Base-by-base conservation (phyloP, 169 alveolate genomes). In the Eimeria sp. region DNA sequence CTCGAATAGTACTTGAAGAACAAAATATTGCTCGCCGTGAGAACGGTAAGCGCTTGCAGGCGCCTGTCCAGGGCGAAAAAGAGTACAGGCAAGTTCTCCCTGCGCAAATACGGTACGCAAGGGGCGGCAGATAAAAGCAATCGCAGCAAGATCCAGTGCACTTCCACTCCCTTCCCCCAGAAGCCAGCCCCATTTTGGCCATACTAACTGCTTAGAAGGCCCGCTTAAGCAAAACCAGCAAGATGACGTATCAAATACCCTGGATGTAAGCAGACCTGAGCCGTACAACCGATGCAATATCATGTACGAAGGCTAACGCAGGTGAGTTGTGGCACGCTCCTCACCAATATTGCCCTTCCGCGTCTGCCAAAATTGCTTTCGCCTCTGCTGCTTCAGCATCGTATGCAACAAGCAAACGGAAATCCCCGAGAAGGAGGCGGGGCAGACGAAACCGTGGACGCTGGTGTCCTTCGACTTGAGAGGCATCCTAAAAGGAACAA, bases 291-390 rank as follows among this genome's bases (percentile, higher is more conserved):
- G 11, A 6, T 49, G 30, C 27, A 25, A 9, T 27, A 10, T 49
- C 49, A 43, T 30, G 25, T 14, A 54, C 52, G 49, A 58, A 43
- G 56, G 68, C 52, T 4, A 49, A 54, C 52, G 49, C 49, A 49
- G 46, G 27, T 80, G 46, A 52, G 25, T 52, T 49, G 49, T 33
- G 49, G 93, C 30, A 11, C 64, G 78, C 52, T 23, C 62, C 93
- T 89, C 85, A 95, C 97, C 97, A 95, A 87, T 95, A 89, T 27
- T 66, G 91, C 25, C 95, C 95, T 60, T 95, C 97, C n/a, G 94
- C 96, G 16, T 87, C 95, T 37, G 89, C 54, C 37, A 95, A 87
- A 23, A 89, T 77, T 20, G 94, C 97, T 62, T 90, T 95, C 40
- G 94, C 89, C 52, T 60, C n/a, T 13, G 97, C 97, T 49, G 95